phyloP scores from a whole-genome alignment of 2,329 filamentous ascomycete genomes.

The Teratosphaeria destructans region DNA sequence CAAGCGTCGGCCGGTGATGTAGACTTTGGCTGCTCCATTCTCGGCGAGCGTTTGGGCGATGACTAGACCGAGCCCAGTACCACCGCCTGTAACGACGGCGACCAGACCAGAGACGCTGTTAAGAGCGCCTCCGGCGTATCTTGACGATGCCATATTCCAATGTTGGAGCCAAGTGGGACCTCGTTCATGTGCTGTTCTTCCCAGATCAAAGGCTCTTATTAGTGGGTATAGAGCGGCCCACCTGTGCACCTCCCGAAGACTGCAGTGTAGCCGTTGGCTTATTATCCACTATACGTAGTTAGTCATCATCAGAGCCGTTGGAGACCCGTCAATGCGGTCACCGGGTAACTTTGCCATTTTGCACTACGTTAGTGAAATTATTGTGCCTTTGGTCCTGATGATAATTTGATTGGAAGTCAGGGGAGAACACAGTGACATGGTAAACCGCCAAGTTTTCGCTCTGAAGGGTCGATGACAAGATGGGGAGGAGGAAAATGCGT shows the following conservation, averaged over 20 bases:
- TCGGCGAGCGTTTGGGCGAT: slow-evolving; percentile 33
- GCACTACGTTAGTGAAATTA: no score
- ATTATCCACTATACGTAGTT: not conserved
- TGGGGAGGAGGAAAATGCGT: not conserved
- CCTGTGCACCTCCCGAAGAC: not conserved
- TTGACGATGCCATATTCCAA: slow-evolving; percentile 3
- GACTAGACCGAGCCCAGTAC: slow-evolving; percentile 18
- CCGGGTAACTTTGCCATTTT: not conserved
- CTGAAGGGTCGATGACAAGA: not conserved
- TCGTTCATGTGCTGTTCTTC: no score
- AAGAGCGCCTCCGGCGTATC: slow-evolving; percentile 12
- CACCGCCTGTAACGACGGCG: slow-evolving; percentile 22
- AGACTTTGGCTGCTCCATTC: slow-evolving; percentile 31
- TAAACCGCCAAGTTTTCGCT: not conserved
- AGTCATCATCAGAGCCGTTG: not conserved
- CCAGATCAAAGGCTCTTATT: not conserved
- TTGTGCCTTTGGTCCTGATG: no score
- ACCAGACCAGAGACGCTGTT: slow-evolving; percentile 20
- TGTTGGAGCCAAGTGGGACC: no score
- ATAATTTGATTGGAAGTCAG: no score
- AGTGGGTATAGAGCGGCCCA: no score
- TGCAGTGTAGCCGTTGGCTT: not conserved
- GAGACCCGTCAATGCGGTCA: not conserved
- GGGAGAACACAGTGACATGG: no score
- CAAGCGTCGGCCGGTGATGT: slow-evolving; percentile 35